Evolutionary conservation across 1,284 basidiomycete species (phyloP), one percentile per base, ranked within the genome.

Genomic region (Naganishia liquefaciens): DNA sequence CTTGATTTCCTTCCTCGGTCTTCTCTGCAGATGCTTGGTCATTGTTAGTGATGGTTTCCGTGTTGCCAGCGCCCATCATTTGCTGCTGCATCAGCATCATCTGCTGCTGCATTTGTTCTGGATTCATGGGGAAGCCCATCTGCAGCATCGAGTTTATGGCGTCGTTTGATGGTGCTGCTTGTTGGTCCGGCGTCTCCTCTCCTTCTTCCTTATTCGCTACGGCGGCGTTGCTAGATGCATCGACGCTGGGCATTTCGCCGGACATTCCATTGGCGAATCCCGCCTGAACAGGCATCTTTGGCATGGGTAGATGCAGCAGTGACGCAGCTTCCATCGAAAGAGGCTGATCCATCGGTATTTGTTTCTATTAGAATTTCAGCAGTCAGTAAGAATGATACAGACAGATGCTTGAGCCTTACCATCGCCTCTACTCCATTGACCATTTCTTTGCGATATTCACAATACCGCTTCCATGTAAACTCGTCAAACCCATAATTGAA

Each of bases 401-500:
- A 17, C 11, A 30, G 37, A 27, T 13, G 39, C 27, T 47, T 23
- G 44, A 21, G 0, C 73, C 79, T 72, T 54, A 80, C 78, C 62
- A 79, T 71, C 11, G 74, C 74, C 27, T 75, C 69, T 2, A 76
- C 67, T 0, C 79, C 87, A 60, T 84, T 85, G 6, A 90, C 89
- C 70, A 95, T 81, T 66, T 91, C 89, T 46, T 89, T 83, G 73
- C 93, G 84, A 71, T 91, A 87, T 75, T 89, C 88, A 72, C 91
- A 89, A 77, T 94, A 99, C 51, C 88, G 86, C 71, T 91, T 89
- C 91, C 93, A 99, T 21, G 89, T 89, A 15, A 92, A 84, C 79
- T 99, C 96, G 77, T 99, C 95, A 75, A 99, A 99, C 0, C 96
- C 96, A 73, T 97, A 99, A 80, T 99, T 99, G 81, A 99, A 99